Base-by-base conservation (phyloP, 495 filamentous ascomycete genomes). In the Tuber borchii region DNA sequence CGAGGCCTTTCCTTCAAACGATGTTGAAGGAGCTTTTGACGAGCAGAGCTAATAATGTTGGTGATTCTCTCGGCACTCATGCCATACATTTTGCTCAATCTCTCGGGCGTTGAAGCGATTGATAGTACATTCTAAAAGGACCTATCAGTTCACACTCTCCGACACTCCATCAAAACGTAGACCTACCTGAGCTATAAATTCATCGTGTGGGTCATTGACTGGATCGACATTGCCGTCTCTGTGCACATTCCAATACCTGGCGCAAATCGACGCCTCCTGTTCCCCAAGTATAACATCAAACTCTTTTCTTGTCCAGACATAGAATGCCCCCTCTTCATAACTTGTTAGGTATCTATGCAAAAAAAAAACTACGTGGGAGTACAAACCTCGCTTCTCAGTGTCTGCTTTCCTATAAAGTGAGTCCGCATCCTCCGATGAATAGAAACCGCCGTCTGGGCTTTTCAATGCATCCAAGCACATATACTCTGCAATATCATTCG, bases 271-370 rank as follows among this genome's bases (percentile, higher is more conserved):
- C 39, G 89, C 90, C 75, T 91, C 91, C 39, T 91, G 88, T 37
- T 89, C 84, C 6, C 90, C 90, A 2, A 97, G 88, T 6, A 97
- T 88, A 71, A 89, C 87, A 46, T 93, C 91, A 78, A 97, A 91
- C 78, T 98, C 95, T 79, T 93, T 91, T 73, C 91, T 86, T 0
- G 94, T 97, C 94, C 95, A 99, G 31, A 97, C 89, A 81, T 99
- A 98, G 81, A 93, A 98, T 2, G 95, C 95, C 31, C 95, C 95
- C 83, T 98, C 95, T 83, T 48, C 42, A n/a, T 34, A 20, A 8
- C n/a, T 39, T 75, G 19, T 37, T 22, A 39, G 69, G 65, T 20
- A 46, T 71, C 17, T 40, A 9, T 34, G n/a, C 22, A 31, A 1
- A 39, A 31, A 1, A 39, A 72, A 72, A 20, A 71, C 51, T 5